These are phyloP conservation scores for Rhamnella rubrinervis DNA, from an alignment of 331 rosid species.

Conservation along the genomic window DNA sequence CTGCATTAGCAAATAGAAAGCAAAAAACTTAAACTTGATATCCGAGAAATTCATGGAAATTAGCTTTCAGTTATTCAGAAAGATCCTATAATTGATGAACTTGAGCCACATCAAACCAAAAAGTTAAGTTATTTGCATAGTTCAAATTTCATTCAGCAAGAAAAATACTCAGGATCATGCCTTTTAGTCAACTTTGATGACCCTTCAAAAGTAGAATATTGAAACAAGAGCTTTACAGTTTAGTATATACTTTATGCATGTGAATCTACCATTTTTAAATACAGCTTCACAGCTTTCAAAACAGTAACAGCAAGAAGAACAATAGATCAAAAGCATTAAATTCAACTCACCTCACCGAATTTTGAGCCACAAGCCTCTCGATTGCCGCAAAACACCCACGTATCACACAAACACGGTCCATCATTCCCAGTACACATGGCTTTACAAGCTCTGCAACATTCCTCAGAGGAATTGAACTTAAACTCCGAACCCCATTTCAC, in stretches of 20 bases:
- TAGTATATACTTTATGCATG: too few relatives aligned
- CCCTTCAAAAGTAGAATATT: too few relatives aligned
- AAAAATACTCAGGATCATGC: too few relatives aligned
- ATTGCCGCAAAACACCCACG: conserved; percentile 91
- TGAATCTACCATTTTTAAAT: too few relatives aligned
- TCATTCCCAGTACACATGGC: conserved; percentile 78
- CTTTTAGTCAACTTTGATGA: too few relatives aligned
- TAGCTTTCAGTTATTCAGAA: too few relatives aligned
- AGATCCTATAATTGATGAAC: too few relatives aligned
- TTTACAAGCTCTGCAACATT: conserved; percentile 84
- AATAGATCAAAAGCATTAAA: neutral
- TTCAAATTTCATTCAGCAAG: too few relatives aligned
- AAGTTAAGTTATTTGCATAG: too few relatives aligned
- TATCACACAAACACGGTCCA: conserved; percentile 90
- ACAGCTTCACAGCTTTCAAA: neutral
- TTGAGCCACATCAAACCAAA: too few relatives aligned
- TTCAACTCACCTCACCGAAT: conserved; percentile 71
- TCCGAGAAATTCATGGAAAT: neutral
- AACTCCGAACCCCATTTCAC: conserved; percentile 99
- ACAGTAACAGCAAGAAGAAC: neutral
- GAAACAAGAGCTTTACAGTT: too few relatives aligned
- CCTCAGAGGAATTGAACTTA: conserved; percentile 64
- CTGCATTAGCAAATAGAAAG: conserved; percentile 39
- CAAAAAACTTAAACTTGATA: conserved; percentile 7
- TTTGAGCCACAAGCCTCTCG: conserved; percentile 67